Evolutionary conservation across 2,329 filamentous ascomycete genomes (phyloP).

Genomic region (Orbilia javanica): DNA sequence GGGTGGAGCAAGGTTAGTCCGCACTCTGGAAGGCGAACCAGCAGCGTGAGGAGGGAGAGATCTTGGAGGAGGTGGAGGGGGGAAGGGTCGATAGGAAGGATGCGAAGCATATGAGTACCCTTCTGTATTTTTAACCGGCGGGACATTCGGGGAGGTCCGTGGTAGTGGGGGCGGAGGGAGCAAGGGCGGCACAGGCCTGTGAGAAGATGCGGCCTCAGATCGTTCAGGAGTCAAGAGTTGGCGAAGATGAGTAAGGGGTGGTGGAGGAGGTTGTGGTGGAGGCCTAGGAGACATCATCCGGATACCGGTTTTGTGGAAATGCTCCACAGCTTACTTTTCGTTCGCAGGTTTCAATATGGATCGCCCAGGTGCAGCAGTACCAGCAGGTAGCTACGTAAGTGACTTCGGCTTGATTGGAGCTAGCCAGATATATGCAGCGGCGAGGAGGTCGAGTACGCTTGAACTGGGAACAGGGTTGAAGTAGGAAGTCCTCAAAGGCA

Average conservation of each 20-base stretch:
- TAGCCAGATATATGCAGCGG: conserved; percentile 8
- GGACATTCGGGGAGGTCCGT: conserved; percentile 56
- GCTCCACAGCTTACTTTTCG: conserved; percentile 23
- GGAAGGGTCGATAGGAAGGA: conserved; percentile 56
- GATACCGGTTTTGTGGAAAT: conserved; percentile 48
- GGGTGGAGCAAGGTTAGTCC: conserved; percentile 48
- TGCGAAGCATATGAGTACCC: conserved; percentile 54
- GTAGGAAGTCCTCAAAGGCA: conserved; percentile 48
- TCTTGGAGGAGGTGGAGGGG: conserved; percentile 50
- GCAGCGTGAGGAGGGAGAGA: conserved; percentile 43
- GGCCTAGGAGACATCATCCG: conserved; percentile 59
- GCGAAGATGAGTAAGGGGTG: conserved; percentile 56
- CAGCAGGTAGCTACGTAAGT: conserved; percentile 25
- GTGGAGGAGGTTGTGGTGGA: conserved; percentile 58
- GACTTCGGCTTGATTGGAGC: not conserved
- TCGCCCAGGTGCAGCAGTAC: conserved; percentile 22
- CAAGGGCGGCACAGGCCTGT: conserved; percentile 55
- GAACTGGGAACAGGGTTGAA: conserved; percentile 58
- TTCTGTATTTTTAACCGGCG: conserved; percentile 57
- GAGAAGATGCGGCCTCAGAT: conserved; percentile 58
- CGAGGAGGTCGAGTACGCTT: conserved; percentile 47
- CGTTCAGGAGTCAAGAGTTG: conserved; percentile 55
- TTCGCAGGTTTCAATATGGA: conserved; percentile 48
- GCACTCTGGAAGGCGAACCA: conserved; percentile 44
- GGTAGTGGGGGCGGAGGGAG: conserved; percentile 57